These are phyloP conservation scores for Ophiostoma fasciatum DNA, from an alignment of 2,329 filamentous ascomycete species.

Conservation along the genomic window DNA sequence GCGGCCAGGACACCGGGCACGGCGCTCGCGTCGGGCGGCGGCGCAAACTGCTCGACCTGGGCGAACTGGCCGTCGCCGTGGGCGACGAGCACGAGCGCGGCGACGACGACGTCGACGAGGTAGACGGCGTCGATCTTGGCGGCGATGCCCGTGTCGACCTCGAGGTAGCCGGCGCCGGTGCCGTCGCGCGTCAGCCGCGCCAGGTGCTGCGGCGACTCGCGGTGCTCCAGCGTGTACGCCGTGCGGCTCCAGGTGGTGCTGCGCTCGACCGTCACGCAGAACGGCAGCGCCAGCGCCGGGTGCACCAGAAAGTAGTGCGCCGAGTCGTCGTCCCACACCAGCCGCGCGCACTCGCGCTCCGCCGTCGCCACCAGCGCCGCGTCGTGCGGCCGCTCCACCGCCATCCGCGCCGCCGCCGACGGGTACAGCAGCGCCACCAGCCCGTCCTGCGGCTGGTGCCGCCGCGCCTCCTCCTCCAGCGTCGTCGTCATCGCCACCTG, in stretches of 20 bases:
- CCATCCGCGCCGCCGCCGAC: conserved; percentile 45
- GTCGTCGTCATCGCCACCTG: conserved; percentile 42
- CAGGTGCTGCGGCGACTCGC: conserved; percentile 44
- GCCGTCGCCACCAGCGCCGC: conserved; percentile 45
- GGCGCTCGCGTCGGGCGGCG: conserved; percentile 29
- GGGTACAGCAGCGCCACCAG: conserved; percentile 57
- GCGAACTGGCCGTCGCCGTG: conserved; percentile 38
- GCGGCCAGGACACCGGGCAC: neutral
- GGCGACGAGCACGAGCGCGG: conserved; percentile 45
- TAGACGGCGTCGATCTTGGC: conserved; percentile 45
- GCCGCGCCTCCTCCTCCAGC: conserved; percentile 38
- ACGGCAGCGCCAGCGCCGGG: conserved; percentile 46
- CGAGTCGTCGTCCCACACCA: conserved; percentile 56
- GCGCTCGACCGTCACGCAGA: conserved; percentile 43
- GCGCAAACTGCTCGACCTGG: conserved; percentile 39
- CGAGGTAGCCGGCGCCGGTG: conserved; percentile 42
- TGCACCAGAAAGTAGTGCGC: conserved; percentile 47
- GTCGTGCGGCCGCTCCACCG: conserved; percentile 44
- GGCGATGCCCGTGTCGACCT: conserved; percentile 46
- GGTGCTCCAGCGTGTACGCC: conserved; percentile 51
- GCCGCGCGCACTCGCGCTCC: conserved; percentile 51
- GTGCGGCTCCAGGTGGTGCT: conserved; percentile 43
- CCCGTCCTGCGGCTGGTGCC: conserved; percentile 42
- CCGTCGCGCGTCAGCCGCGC: conserved; percentile 46
- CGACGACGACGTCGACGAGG: conserved; percentile 45